A percentile compares a stretch with the other conserved stretches of the same genome.
These are phyloP conservation scores for Calonectria montana DNA, from an alignment of 2,329 filamentous ascomycete genomes.

Conservation along the genomic window DNA sequence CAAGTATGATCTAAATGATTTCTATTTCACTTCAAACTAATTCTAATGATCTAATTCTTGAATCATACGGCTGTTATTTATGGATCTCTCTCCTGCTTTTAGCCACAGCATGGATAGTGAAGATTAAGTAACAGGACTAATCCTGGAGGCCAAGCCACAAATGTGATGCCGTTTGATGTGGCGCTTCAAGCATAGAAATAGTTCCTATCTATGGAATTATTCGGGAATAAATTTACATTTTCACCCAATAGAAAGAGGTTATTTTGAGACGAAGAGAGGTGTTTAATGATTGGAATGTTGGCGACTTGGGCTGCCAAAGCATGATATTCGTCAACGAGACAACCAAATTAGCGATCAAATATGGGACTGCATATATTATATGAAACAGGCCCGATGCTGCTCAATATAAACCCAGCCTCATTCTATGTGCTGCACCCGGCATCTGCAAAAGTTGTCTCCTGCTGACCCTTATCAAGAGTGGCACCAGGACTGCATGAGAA, in stretches of 20 bases:
- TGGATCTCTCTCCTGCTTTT: not conserved
- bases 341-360: not conserved
- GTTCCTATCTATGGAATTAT: not conserved
- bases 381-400: too few species aligned
- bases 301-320: too few species aligned
- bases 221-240: not conserved
- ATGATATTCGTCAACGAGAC: not conserved
- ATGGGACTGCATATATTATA: too few species aligned
- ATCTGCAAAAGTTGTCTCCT: not conserved
- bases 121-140: not conserved
- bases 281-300: not conserved
- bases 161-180: not conserved
- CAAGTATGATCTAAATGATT: too few species aligned
- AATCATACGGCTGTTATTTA: too few species aligned
- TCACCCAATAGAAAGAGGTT: not conserved
- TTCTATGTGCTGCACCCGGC: too few species aligned
- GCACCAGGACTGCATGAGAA: too few species aligned
- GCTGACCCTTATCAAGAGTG: too few species aligned
- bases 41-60: too few species aligned
- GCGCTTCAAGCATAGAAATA: not conserved
- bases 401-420: too few species aligned
- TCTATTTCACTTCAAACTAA: too few species aligned
- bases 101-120: not conserved
- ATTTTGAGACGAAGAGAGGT: not conserved
- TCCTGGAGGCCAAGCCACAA: not conserved